Evolutionary conservation across 2,329 filamentous ascomycete genomes (phyloP), one percentile per base, ranked within the genome.

Genomic region (Paraconiothyrium sp.): DNA sequence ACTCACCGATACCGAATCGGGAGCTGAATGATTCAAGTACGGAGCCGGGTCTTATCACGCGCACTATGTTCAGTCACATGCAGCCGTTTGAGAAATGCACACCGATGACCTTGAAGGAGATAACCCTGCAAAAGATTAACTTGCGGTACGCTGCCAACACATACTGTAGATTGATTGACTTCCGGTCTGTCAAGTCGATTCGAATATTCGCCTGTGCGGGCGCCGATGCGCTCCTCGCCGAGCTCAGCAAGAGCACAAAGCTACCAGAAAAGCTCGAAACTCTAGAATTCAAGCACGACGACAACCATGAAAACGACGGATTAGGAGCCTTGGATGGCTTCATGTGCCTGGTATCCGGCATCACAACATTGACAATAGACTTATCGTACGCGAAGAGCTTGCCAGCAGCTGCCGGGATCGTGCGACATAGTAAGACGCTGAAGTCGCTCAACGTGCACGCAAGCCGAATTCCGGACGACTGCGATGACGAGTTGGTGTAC

Each of bases 21-120:
- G 81, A 83, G 58, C 70, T 84, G 32, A 81, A 84, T 57, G 83
- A 84, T 59, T 78, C 80, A 3, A 81, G 80, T 30, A 84, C 80
- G 3, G 79, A 70, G 0, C 82, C 82, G 4, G 83, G 83, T 2
- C 65, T 84, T 20, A 77, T 84, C n/a, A 80, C 78, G 0, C 76
- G 76, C 9, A 81, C 78, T 16, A 77, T 84, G 58, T 84, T 84
- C 68, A 72, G 74, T 60, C 81, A 83, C 55, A 78, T 84, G 75
- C 73, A 77, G 64, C 82, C 82, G 1, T 84, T 84, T 61, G 77
- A 81, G 13, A 77, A 77, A 22, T 83, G 81, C 62, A 81, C 77
- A 7, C 82, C 82, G 1, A 70, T 84, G 51, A 72, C 74, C 46
- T 71, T 84, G 27, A 82, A 77, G 50, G 78, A 81, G 50, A 72